A percentile compares a stretch with the other conserved stretches of the same genome.
These are phyloP conservation scores for Ustilago shanxiensis DNA, from an alignment of 1,284 basidiomycete genomes.

Conservation along the genomic window DNA sequence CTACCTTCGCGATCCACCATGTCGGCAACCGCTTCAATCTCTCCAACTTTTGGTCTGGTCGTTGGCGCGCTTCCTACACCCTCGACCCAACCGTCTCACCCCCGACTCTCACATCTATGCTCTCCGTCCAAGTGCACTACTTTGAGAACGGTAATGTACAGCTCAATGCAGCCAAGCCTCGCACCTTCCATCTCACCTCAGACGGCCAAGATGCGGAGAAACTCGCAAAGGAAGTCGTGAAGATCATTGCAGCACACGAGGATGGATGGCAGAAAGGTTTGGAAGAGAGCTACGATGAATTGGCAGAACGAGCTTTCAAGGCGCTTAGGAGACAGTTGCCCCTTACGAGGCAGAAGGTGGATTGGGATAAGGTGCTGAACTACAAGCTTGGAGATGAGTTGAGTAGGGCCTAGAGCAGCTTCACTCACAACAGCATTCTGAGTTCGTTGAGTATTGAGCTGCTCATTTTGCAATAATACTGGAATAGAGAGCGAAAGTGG, in stretches of 20 bases:
- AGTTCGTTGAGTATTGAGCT: neutral
- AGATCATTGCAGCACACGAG: slow-evolving; percentile 55
- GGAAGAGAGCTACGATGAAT: slow-evolving; percentile 44
- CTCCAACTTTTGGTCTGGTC: slow-evolving; percentile 68
- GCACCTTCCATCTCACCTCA: slow-evolving; percentile 34
- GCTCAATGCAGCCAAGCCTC: slow-evolving; percentile 46
- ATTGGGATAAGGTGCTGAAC: slow-evolving; percentile 68
- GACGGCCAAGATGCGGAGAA: slow-evolving; percentile 2
- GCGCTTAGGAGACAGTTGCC: slow-evolving; percentile 64
- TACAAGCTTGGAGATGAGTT: slow-evolving; percentile 62
- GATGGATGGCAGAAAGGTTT: slow-evolving; percentile 58
- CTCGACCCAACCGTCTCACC: slow-evolving; percentile 30
- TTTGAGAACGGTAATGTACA: slow-evolving; percentile 70
- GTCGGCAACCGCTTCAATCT: slow-evolving; percentile 67
- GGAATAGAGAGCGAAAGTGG: neutral
- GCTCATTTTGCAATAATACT: neutral
- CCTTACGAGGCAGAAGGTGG: slow-evolving; percentile 67
- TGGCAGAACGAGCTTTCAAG: slow-evolving; percentile 66
- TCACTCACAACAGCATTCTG: neutral
- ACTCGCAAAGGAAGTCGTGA: slow-evolving; percentile 41
- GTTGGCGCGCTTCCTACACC: slow-evolving; percentile 62
- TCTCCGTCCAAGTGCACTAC: slow-evolving; percentile 66
- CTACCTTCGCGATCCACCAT: slow-evolving; percentile 56
- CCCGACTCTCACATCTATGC: slow-evolving; percentile 11
- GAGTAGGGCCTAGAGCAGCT: slow-evolving; percentile 20